Evolutionary conservation across 805 yeast genomes (phyloP).

Genomic region (Metschnikowia proteae): DNA sequence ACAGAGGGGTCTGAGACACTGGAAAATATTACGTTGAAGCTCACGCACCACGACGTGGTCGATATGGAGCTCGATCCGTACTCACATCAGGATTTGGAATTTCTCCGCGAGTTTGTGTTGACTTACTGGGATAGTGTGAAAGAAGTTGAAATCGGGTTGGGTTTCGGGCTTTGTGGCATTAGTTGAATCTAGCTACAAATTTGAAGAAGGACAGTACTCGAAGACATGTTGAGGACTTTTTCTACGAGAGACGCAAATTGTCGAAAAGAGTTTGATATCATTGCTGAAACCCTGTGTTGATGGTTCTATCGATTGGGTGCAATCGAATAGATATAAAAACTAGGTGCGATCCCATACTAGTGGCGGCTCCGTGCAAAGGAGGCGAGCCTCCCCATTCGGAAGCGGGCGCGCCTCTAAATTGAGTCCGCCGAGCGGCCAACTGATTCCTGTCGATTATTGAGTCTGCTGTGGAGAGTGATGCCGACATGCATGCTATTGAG

Average conservation of each 20-base stretch:
- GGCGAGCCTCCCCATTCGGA: background rate
- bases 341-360: background rate
- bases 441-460: background rate
- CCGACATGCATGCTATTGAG: background rate
- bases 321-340: background rate
- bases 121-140: slow-evolving; percentile 32
- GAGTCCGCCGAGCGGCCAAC: background rate
- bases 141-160: slow-evolving; percentile 33
- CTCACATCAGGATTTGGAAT: slow-evolving; percentile 33
- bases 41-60: slow-evolving; percentile 39
- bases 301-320: background rate
- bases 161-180: slow-evolving; percentile 30
- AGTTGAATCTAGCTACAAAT: background rate
- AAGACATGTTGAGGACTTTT: background rate
- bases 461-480: background rate
- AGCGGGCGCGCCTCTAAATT: background rate
- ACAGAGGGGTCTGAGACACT: slow-evolving; percentile 13
- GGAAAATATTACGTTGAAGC: slow-evolving; percentile 23
- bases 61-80: slow-evolving; percentile 45
- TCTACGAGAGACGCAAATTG: background rate
- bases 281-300: background rate
- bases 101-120: slow-evolving; percentile 33
- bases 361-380: background rate
- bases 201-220: background rate
- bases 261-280: background rate